A percentile compares a stretch with the other conserved stretches of the same genome.
phyloP scores from a whole-genome alignment of 305 asterid species.

The Solanum chacoense region DNA sequence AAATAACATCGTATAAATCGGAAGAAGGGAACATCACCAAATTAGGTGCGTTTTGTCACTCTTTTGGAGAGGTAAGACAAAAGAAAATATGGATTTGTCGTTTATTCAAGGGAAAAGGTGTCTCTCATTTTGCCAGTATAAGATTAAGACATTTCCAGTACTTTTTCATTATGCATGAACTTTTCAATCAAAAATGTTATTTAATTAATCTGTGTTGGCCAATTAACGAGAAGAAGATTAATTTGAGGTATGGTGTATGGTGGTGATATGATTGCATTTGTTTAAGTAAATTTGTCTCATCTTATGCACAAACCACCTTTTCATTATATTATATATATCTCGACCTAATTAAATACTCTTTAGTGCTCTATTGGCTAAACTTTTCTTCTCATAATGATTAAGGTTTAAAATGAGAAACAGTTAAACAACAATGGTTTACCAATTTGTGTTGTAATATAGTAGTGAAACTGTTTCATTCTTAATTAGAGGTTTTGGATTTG shows the following conservation, averaged over 20 bases:
- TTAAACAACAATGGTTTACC: neutral
- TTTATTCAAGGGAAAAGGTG: neutral
- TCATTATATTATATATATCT: neutral
- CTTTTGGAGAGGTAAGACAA: neutral
- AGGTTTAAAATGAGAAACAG: neutral
- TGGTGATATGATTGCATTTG: neutral
- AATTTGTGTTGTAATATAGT: accelerated
- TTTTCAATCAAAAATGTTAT: neutral
- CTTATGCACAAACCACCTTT: neutral
- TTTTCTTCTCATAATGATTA: neutral
- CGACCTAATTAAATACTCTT: neutral
- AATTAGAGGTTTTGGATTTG: neutral
- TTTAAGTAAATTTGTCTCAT: neutral
- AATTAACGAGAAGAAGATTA: neutral
- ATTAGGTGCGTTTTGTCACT: neutral
- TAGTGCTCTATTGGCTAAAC: neutral
- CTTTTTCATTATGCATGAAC: neutral
- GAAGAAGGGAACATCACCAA: neutral
- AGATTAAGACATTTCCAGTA: neutral
- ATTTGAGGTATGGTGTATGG: neutral
- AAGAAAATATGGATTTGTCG: neutral
- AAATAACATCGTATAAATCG: too few relatives aligned
- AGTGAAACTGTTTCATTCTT: too few relatives aligned
- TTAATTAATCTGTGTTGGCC: neutral
- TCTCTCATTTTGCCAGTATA: neutral